Evolutionary conservation across 2,329 filamentous ascomycete genomes (phyloP).

Genomic region (Fusarium nodosum): DNA sequence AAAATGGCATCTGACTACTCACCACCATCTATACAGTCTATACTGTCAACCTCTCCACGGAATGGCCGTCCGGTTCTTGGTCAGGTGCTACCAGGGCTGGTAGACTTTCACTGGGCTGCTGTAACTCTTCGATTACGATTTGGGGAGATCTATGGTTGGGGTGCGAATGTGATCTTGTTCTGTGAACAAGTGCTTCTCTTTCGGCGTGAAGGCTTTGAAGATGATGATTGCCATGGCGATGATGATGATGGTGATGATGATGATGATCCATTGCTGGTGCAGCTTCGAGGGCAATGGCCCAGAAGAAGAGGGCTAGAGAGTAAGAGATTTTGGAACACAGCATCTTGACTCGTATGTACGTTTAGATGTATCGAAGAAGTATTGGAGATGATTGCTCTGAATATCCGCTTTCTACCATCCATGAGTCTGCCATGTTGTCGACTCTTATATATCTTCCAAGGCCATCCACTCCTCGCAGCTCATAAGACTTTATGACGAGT

Average conservation of each 20-base stretch:
- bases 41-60: slow-evolving; percentile 11
- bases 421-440: slow-evolving; percentile 6
- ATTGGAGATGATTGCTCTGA: background rate
- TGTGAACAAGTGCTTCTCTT: slow-evolving; percentile 56
- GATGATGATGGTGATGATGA: slow-evolving; percentile 42
- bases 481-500: slow-evolving; percentile 32
- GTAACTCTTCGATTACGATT: slow-evolving; percentile 21
- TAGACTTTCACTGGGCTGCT: slow-evolving; percentile 29
- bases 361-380: background rate
- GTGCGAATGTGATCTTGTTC: slow-evolving; percentile 23
- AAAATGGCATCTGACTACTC: no score
- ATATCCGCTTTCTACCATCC: slow-evolving; percentile 20
- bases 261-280: slow-evolving; percentile 43
- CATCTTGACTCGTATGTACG: slow-evolving; percentile 29
- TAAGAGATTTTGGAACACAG: slow-evolving; percentile 35
- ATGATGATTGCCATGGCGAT: slow-evolving; percentile 37
- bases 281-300: slow-evolving; percentile 45
- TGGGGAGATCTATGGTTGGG: slow-evolving; percentile 8
- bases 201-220: slow-evolving; percentile 37
- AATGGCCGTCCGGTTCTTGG: slow-evolving; percentile 8
- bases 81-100: slow-evolving; percentile 5
- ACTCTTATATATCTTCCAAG: slow-evolving; percentile 30
- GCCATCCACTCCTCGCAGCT: slow-evolving; percentile 36
- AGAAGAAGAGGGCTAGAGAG: slow-evolving; percentile 42
- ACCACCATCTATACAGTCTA: slow-evolving; percentile 2